A percentile compares a stretch with the other conserved stretches of the same genome.
Evolutionary conservation across 2,329 filamentous ascomycete genomes (phyloP).

Genomic region (Sporothrix phasma): DNA sequence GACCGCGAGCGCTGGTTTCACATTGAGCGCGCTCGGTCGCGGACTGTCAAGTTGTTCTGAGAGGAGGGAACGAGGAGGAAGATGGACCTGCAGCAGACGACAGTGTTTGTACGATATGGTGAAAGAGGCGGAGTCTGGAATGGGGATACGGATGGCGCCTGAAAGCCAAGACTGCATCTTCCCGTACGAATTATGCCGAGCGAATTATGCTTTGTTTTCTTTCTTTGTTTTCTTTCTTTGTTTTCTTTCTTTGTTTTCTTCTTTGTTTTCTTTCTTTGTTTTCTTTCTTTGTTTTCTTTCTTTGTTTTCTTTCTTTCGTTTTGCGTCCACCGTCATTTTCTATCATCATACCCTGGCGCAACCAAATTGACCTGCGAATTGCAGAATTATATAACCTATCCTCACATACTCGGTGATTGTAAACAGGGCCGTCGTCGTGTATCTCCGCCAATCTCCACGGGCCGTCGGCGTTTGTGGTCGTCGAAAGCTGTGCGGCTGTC

Average conservation of each 20-base stretch:
- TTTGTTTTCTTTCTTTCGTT: not conserved
- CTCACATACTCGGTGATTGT: too few relatives aligned
- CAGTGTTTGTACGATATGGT: not conserved
- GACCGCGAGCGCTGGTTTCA: constrained; percentile 29
- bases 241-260: not conserved
- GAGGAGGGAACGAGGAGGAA: not conserved
- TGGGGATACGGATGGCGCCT: not conserved
- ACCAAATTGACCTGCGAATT: not conserved
- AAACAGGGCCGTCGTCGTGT: not conserved
- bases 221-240: not conserved
- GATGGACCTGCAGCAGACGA: not conserved
- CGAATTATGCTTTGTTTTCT: not conserved
- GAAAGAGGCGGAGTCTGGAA: not conserved
- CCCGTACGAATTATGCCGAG: not conserved
- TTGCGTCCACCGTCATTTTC: too few relatives aligned
- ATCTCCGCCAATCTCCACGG: constrained; percentile 7
- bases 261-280: not conserved
- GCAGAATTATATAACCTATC: not conserved
- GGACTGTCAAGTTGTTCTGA: constrained; percentile 16
- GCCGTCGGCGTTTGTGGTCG: not conserved
- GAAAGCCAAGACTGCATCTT: not conserved
- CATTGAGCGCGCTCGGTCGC: constrained; percentile 28
- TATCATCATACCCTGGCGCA: not conserved
- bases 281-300: not conserved
- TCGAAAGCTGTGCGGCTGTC: not conserved